Conservation (phyloP, 176 grass and related monocot genomes). For the Musa schizocarpa region DNA sequence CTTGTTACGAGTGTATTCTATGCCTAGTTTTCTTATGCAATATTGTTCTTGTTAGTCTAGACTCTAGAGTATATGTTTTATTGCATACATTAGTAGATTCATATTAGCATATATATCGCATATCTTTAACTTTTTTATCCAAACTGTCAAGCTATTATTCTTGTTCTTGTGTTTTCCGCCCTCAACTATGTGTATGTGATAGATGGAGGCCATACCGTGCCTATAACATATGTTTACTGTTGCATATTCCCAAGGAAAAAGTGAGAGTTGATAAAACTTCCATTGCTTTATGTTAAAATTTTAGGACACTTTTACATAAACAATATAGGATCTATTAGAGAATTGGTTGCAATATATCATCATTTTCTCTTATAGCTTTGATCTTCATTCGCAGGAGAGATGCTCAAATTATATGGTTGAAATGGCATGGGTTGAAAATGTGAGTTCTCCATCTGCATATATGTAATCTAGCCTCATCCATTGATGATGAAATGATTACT, state of each 20-base stretch:
- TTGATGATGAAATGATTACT: too few species aligned
- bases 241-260: too few species aligned
- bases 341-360: neutral
- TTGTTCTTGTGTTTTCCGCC: neutral
- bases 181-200: too few species aligned
- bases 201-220: too few species aligned
- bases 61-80: neutral
- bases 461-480: neutral
- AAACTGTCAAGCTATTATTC: neutral
- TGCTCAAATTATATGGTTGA: constrained; percentile 86
- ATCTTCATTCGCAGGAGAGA: constrained; percentile 32
- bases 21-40: neutral
- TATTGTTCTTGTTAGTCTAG: neutral
- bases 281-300: too few species aligned
- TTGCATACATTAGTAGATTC: neutral
- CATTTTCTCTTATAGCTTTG: neutral
- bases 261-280: too few species aligned
- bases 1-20: too few species aligned
- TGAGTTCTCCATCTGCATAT: constrained; percentile 38
- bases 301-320: too few species aligned
- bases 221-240: too few species aligned
- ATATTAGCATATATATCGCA: neutral
- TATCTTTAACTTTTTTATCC: neutral
- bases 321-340: too few species aligned
- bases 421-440: constrained; percentile 89